Base-by-base conservation (phyloP, 768 basidiomycete genomes). In the Podaxis sp. region DNA sequence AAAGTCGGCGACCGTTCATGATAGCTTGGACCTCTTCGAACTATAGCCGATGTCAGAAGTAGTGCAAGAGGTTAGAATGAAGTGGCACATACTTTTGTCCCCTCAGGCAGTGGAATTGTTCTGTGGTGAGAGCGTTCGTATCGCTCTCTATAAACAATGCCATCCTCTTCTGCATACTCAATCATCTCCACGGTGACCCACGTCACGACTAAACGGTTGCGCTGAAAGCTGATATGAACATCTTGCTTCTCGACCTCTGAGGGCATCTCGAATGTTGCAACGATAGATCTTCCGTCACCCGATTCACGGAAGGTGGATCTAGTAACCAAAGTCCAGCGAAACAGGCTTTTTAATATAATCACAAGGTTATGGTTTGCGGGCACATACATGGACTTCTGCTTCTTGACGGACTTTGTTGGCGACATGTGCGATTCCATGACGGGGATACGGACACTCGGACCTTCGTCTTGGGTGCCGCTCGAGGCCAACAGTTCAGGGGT, bases 301-400 rank as follows among this genome's bases (percentile, higher is more conserved):
- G 89, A 88, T 76, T 90, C 88, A 66, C 84, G 86, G 71, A 89
- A 84, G 66, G 82, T 84, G 65, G 87, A 86, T 68, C 89, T 90
- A 67, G 57, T 51, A 49, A 56, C 67, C 38, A 64, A 49, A 70
- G 51, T 40, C 40, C 65, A 54, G 60, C 65, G 48, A 66, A 46
- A 54, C 33, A 22, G 44, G 63, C 53, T 56, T 71, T 44, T 46
- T 46, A 46, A 46, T 46, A 17, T 20, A 46, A 46, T 46, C 44
- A 58, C 55, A 62, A 56, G 46, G 63, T 52, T 62, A 48, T 57
- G 48, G 63, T 63, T 65, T 57, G 52, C 50, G 40, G 22, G 51
- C 22, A 64, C 84, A 65, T 75, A 89, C 88, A 87, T 84, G 41
- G 88, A 88, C 68, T 85, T 86, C 64, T 83, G 82, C 73, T 80